Evolutionary conservation across 352 stramenopile species (phyloP).

Genomic region (Plasmopara muralis): DNA sequence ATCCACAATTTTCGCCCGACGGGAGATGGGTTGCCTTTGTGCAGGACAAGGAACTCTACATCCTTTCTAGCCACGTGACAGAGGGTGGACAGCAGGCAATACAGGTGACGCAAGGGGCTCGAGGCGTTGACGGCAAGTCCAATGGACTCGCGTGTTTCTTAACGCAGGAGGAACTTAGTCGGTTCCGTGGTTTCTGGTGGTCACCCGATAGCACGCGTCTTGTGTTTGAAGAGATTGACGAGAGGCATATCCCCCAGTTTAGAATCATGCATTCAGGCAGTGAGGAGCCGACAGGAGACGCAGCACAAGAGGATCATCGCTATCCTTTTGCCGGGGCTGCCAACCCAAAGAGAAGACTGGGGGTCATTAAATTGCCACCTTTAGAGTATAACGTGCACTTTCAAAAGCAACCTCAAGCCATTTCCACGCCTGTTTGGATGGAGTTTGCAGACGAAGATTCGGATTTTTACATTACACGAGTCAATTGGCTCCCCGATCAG

Average conservation of each 20-base stretch:
- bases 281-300: slow-evolving; percentile 39
- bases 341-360: slow-evolving; percentile 88
- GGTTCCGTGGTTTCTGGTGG: slow-evolving; percentile 97
- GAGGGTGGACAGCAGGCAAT: slow-evolving; percentile 33
- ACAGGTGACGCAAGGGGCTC: slow-evolving; percentile 73
- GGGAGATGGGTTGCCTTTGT: slow-evolving; percentile 92
- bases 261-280: slow-evolving; percentile 93
- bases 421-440: slow-evolving; percentile 66
- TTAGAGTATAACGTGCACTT: slow-evolving; percentile 9
- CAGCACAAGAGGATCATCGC: slow-evolving; percentile 72
- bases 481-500: slow-evolving; percentile 93
- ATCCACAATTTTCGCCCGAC: slow-evolving; percentile 91
- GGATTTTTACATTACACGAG: slow-evolving; percentile 90
- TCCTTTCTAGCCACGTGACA: slow-evolving; percentile 54
- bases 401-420: slow-evolving; percentile 5
- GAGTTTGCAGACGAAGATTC: slow-evolving; percentile 41
- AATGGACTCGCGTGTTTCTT: slow-evolving; percentile 97
- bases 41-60: slow-evolving; percentile 91
- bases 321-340: slow-evolving; percentile 91
- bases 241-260: slow-evolving; percentile 90
- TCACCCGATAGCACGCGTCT: slow-evolving; percentile 79
- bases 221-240: slow-evolving; percentile 91
- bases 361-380: slow-evolving; percentile 40
- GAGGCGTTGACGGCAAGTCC: slow-evolving; percentile 60
- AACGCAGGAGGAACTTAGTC: slow-evolving; percentile 95